These are phyloP conservation scores for Fereydounia khargensis DNA, from an alignment of 1,284 basidiomycete species.

Conservation along the genomic window DNA sequence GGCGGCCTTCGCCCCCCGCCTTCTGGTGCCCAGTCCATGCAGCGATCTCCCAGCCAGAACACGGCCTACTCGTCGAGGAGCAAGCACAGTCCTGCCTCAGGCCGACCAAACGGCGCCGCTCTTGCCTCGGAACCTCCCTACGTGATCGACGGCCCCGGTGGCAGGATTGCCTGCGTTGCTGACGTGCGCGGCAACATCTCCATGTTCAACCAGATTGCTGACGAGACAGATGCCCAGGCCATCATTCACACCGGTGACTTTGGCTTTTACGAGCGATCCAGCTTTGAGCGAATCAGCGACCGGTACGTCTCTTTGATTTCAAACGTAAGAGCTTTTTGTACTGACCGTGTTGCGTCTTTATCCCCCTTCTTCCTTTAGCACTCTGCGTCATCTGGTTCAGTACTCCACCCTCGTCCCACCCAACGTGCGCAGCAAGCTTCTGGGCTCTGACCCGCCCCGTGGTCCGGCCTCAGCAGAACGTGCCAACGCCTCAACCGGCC, in stretches of 20 bases:
- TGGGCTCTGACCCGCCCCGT: slow-evolving; percentile 64
- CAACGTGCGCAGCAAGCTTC: slow-evolving; percentile 75
- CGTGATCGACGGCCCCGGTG: slow-evolving; percentile 59
- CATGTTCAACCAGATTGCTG: slow-evolving; percentile 82
- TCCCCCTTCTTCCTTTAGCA: slow-evolving; percentile 37
- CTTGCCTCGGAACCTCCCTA: slow-evolving; percentile 20
- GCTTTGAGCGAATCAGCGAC: slow-evolving; percentile 85
- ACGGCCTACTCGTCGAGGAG: slow-evolving; percentile 18
- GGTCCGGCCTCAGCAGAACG: slow-evolving; percentile 23
- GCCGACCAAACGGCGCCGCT: no score
- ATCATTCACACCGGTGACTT: slow-evolving; percentile 99
- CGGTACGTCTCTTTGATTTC: slow-evolving; percentile 61
- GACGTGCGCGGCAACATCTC: slow-evolving; percentile 78
- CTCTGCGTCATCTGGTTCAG: slow-evolving; percentile 90
- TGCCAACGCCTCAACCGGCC: slow-evolving; percentile 12
- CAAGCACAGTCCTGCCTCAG: no score
- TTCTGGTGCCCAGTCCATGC: slow-evolving; percentile 6
- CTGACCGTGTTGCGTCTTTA: neutral
- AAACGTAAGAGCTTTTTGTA: neutral
- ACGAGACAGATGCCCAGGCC: slow-evolving; percentile 74
- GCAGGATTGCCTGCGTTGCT: slow-evolving; percentile 89
- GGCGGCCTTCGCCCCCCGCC: slow-evolving; percentile 14
- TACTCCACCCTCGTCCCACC: slow-evolving; percentile 93
- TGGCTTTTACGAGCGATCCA: slow-evolving; percentile 88
- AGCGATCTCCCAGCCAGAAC: slow-evolving; percentile 6